phyloP scores from a whole-genome alignment of 2,329 filamentous ascomycete species.

The Beauveria varroae region DNA sequence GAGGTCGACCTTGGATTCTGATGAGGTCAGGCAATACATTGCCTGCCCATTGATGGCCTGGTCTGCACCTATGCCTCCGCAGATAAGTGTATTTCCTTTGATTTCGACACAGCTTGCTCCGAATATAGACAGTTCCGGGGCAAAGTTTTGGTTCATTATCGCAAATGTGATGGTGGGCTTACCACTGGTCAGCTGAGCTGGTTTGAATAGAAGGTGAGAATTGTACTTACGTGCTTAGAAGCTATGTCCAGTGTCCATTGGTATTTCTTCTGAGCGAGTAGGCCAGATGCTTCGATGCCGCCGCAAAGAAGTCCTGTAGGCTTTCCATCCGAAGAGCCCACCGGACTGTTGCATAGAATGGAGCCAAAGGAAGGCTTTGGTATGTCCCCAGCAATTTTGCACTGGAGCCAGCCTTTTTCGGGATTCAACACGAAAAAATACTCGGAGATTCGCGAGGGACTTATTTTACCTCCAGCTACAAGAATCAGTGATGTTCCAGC shows the following conservation, averaged over 20 bases:
- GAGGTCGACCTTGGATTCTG: slow-evolving; percentile 3
- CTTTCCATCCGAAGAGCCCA: slow-evolving; percentile 18
- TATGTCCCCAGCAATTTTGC: slow-evolving; percentile 25
- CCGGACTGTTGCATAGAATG: slow-evolving; percentile 24
- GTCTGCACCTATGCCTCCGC: slow-evolving; percentile 26
- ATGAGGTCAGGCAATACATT: not conserved
- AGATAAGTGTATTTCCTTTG: slow-evolving; percentile 19
- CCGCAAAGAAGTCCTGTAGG: slow-evolving; percentile 60
- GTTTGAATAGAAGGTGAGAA: not conserved
- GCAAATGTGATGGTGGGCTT: not conserved
- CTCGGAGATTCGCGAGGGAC: slow-evolving; percentile 37
- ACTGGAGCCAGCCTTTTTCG: slow-evolving; percentile 39
- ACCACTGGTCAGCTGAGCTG: not conserved
- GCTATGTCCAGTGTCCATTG: slow-evolving; percentile 50
- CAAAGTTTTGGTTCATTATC: not conserved
- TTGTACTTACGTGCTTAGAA: slow-evolving; percentile 28
- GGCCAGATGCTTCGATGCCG: slow-evolving; percentile 60
- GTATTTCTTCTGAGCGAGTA: slow-evolving; percentile 55
- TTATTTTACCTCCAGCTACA: slow-evolving; percentile 54
- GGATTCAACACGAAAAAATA: slow-evolving; percentile 47
- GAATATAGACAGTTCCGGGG: slow-evolving; percentile 22
- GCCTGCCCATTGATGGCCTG: slow-evolving; percentile 17
- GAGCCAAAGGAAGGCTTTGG: slow-evolving; percentile 38
- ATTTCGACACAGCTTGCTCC: slow-evolving; percentile 23
- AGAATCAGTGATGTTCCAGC: slow-evolving; percentile 44